A percentile compares a stretch with the other conserved stretches of the same genome.
Evolutionary conservation across 1,139 yeast species (phyloP).

Genomic region (Taphrina sp.): DNA sequence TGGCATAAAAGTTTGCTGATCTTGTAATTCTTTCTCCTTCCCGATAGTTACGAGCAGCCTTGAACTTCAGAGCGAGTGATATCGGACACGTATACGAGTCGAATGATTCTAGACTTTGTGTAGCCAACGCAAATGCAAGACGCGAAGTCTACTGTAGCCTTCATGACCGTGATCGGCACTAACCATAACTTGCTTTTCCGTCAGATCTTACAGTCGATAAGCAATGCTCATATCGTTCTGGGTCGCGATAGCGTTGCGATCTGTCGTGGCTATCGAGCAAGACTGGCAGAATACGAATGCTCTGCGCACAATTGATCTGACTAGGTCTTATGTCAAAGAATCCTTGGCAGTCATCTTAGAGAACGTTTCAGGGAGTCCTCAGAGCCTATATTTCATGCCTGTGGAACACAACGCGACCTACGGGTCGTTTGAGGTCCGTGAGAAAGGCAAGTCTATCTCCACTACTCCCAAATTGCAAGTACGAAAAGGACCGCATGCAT

Average conservation of each 20-base stretch:
- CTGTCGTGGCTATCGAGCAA: conserved; percentile 5
- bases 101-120: too few species aligned
- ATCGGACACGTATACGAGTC: too few species aligned
- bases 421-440: conserved; percentile 21
- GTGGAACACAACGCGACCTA: background rate
- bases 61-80: too few species aligned
- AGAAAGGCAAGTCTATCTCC: conserved; percentile 5
- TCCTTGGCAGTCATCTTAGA: conserved; percentile 55
- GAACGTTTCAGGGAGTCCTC: conserved; percentile 60
- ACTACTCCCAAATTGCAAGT: background rate
- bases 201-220: too few species aligned
- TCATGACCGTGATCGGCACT: too few species aligned
- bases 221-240: too few species aligned
- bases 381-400: conserved; percentile 52
- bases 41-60: too few species aligned
- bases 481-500: conserved; percentile 44
- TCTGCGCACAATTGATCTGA: conserved; percentile 55
- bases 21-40: too few species aligned
- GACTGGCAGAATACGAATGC: conserved; percentile 41
- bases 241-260: background rate
- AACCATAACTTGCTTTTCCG: too few species aligned
- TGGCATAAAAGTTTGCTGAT: background rate
- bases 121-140: too few species aligned
- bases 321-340: conserved; percentile 67
- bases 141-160: too few species aligned